These are phyloP conservation scores for Cladochytrium replicatum DNA, from an alignment of 192 early-diverging fungal genomes.

Conservation along the genomic window DNA sequence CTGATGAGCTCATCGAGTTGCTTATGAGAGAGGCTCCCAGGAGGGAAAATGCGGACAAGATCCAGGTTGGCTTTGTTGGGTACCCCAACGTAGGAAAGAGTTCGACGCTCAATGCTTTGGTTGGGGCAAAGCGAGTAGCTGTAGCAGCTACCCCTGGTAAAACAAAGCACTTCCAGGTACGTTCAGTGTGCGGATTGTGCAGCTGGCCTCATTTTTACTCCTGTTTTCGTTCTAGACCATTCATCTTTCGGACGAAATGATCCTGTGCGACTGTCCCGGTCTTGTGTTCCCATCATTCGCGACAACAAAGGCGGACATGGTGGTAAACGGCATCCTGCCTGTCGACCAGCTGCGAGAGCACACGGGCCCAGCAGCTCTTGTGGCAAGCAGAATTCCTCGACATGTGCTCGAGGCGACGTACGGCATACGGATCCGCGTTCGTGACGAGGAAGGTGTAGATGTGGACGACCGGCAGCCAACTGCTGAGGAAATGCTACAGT, in stretches of 20 bases:
- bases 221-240: too few relatives aligned
- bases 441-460: conserved; percentile 52
- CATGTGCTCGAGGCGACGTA: conserved; percentile 81
- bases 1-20: conserved; percentile 59
- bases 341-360: conserved; percentile 97
- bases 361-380: conserved; percentile 73
- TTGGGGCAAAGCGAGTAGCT: conserved; percentile 87
- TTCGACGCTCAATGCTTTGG: conserved; percentile 93
- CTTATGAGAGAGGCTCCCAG: conserved; percentile 52
- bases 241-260: conserved; percentile 67
- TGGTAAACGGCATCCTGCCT: conserved; percentile 95
- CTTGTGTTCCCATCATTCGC: conserved; percentile 98
- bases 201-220: neutral
- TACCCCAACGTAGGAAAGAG: conserved; percentile 99
- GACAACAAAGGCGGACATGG: conserved; percentile 96
- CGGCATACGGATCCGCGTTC: conserved; percentile 77
- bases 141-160: conserved; percentile 97
- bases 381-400: conserved; percentile 78
- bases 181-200: neutral
- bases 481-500: conserved; percentile 76
- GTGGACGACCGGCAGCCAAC: conserved; percentile 48
- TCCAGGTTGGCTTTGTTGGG: conserved; percentile 91
- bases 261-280: conserved; percentile 98
- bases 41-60: too few relatives aligned
- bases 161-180: conserved; percentile 96